These are phyloP conservation scores for Hericium rajendrae DNA, from an alignment of 768 basidiomycete species.

Conservation along the genomic window DNA sequence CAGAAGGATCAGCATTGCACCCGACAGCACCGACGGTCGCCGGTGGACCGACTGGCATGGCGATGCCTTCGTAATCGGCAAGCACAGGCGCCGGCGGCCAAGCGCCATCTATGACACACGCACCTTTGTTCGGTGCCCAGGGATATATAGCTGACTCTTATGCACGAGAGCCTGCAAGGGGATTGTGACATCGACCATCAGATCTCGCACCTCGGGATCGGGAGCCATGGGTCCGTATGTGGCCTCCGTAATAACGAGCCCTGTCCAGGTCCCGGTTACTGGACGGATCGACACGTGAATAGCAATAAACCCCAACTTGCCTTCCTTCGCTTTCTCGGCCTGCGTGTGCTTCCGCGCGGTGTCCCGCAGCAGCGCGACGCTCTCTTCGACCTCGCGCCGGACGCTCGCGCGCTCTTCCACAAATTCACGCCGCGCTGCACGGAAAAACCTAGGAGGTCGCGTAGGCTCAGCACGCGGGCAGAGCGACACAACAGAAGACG, in stretches of 20 bases:
- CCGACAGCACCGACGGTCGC: not conserved
- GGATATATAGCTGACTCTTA: conserved; percentile 69
- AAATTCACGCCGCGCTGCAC: conserved; percentile 49
- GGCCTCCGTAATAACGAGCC: conserved; percentile 70
- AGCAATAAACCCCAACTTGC: conserved; percentile 27
- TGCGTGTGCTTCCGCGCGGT: conserved; percentile 54
- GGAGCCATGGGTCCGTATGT: conserved; percentile 50
- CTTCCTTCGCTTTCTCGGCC: conserved; percentile 56
- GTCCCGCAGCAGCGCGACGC: conserved; percentile 53
- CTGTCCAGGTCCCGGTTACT: conserved; percentile 25
- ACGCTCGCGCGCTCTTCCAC: conserved; percentile 57
- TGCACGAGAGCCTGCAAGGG: conserved; percentile 76
- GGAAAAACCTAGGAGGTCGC: conserved; percentile 44
- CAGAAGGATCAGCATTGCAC: not conserved
- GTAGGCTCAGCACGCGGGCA: not conserved
- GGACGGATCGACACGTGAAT: not conserved
- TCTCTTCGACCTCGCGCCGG: conserved; percentile 54
- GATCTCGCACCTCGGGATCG: conserved; percentile 24
- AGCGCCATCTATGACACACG: conserved; percentile 6
- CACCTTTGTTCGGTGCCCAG: conserved; percentile 70
- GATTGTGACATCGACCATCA: conserved; percentile 68
- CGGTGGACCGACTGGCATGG: not conserved
- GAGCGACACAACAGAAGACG: not conserved
- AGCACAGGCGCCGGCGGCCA: too few species aligned
- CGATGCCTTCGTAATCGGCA: too few species aligned